Evolutionary conservation across 2,329 filamentous ascomycete species (phyloP).

Genomic region (Hymenotorrendiella dingleyae): DNA sequence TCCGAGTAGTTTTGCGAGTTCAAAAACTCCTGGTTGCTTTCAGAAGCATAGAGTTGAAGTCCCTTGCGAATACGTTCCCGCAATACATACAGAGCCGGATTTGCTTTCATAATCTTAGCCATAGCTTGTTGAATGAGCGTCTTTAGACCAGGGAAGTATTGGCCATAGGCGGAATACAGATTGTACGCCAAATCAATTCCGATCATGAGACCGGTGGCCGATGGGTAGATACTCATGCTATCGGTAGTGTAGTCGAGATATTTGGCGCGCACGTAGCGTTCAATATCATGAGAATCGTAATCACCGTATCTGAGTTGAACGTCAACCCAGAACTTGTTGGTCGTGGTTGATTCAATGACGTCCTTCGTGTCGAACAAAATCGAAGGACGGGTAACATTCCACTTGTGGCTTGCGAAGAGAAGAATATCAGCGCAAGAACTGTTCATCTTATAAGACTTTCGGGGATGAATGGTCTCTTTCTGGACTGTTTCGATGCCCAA

Average conservation of each 20-base stretch:
- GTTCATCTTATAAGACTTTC: conserved; percentile 99
- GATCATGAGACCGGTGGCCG: conserved; percentile 94
- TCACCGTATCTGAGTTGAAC: conserved; percentile 95
- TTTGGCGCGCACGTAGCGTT: conserved; percentile 94
- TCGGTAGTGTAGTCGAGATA: conserved; percentile 99
- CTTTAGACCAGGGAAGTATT: conserved; percentile 98
- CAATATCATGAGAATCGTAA: conserved; percentile 98
- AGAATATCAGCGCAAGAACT: conserved; percentile 97
- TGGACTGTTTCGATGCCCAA: conserved; percentile 96
- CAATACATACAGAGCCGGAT: conserved; percentile 90
- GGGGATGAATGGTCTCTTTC: conserved; percentile 97
- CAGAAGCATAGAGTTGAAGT: conserved; percentile 93
- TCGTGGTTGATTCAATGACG: conserved; percentile 84
- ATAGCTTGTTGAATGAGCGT: conserved; percentile 94
- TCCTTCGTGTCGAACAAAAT: conserved; percentile 96
- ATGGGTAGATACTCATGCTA: conserved; percentile 97
- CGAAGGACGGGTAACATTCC: conserved; percentile 93
- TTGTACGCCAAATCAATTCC: conserved; percentile 98
- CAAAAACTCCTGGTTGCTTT: conserved; percentile 98
- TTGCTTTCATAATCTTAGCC: conserved; percentile 99
- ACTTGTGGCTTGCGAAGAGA: conserved; percentile 95
- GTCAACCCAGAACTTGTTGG: conserved; percentile 99
- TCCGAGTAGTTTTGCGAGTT: conserved; percentile 99
- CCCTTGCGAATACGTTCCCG: conserved; percentile 98
- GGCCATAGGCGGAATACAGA: conserved; percentile 93